Percentiles rank a stretch among this genome's conserved stretches.
These are phyloP conservation scores for Puccinia coronata DNA, from an alignment of 1,284 basidiomycete species.

Conservation along the genomic window DNA sequence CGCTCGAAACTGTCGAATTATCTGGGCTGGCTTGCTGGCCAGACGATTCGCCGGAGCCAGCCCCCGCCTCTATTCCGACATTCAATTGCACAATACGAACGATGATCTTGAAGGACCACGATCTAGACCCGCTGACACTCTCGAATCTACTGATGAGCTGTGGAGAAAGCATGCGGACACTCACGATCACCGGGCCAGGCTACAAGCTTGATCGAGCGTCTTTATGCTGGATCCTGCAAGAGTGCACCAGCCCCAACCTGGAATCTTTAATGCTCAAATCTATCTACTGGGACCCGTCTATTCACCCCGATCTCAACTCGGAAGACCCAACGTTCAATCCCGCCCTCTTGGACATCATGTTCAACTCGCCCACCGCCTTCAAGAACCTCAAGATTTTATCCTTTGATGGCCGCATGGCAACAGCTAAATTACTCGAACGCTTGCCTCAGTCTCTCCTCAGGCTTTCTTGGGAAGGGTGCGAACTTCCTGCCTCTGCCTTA, in stretches of 20 bases:
- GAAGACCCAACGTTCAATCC: neutral
- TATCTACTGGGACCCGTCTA: neutral
- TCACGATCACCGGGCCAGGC: neutral
- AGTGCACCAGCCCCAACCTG: neutral
- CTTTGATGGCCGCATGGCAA: neutral
- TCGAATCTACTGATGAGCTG: neutral
- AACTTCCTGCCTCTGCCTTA: neutral
- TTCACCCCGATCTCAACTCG: neutral
- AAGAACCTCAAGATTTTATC: neutral
- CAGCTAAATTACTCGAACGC: neutral
- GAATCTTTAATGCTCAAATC: neutral
- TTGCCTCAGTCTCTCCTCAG: constrained; percentile 4
- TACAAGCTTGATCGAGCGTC: neutral
- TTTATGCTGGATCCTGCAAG: neutral
- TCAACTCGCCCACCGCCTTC: neutral
- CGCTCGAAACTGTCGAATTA: neutral
- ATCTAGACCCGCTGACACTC: neutral
- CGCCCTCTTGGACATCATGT: neutral
- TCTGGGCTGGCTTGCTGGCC: neutral
- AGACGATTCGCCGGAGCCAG: neutral
- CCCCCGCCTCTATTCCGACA: neutral
- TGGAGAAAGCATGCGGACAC: neutral
- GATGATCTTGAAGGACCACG: neutral
- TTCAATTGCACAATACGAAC: neutral
- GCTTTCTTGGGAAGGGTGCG: neutral